Percentiles rank a stretch among this genome's conserved stretches.
phyloP scores from a whole-genome alignment of 768 basidiomycete species.

The Trichaptum fuscoviolaceum region DNA sequence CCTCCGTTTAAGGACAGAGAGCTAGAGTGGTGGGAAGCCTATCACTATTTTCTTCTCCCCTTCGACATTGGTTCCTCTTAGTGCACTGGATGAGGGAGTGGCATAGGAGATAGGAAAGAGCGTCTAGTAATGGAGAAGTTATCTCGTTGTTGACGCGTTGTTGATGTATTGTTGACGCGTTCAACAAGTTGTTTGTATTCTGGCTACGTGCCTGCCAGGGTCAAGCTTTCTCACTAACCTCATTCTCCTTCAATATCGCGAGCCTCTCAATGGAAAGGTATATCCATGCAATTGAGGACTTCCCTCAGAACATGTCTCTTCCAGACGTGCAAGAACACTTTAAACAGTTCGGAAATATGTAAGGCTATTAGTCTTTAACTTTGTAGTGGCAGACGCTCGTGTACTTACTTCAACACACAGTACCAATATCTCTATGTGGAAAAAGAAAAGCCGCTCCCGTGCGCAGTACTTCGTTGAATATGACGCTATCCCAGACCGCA shows the following conservation, averaged over 20 bases:
- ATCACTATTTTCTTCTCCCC: too few species aligned
- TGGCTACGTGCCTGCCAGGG: too few species aligned
- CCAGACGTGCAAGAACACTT: not conserved
- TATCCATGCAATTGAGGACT: not conserved
- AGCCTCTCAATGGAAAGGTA: not conserved
- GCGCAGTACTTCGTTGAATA: not conserved
- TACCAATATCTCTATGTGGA: not conserved
- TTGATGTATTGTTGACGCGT: too few species aligned
- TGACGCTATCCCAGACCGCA: not conserved
- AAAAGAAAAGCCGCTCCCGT: not conserved
- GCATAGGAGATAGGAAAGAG: too few species aligned
- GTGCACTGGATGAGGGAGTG: too few species aligned
- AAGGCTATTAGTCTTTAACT: not conserved
- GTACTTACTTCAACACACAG: not conserved
- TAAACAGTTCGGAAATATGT: not conserved
- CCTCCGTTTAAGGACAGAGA: too few species aligned
- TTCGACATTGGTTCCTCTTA: too few species aligned
- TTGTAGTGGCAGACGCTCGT: not conserved
- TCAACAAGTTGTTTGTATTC: too few species aligned
- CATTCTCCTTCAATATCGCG: not conserved
- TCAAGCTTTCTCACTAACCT: not conserved
- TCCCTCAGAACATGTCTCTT: not conserved
- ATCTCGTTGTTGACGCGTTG: not conserved
- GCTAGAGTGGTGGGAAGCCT: too few species aligned
- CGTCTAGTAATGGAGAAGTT: too few species aligned